Evolutionary conservation across 331 rosid genomes (phyloP), one percentile per base, ranked within the genome.

Genomic region (Stylosanthes scabra): DNA sequence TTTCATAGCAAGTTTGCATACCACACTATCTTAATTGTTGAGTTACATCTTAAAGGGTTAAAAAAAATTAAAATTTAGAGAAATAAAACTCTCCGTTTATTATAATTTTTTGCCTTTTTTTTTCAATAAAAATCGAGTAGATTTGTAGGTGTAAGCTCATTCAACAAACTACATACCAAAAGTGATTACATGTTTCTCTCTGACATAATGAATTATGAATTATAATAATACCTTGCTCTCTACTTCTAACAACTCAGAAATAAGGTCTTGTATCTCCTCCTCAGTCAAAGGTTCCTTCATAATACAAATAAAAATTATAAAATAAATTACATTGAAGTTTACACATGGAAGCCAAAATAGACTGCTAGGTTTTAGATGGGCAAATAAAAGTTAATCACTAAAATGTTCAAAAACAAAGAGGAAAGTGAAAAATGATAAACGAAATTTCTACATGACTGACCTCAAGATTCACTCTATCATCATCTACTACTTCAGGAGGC

Each of bases 221-320:
- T 63, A 77, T 16, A 2, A 71, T 92, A 94, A 71, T 92, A 94
- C 99, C 99, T 94, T 87, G 69, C 99, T 92, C 91, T 94, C 99
- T 66, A 88, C 93, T 83, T 91, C 93, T 81, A 94, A 86, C 75
- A 94, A 83, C 70, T 94, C 99, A 28, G 89, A 83, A 69, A 94
- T 80, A 57, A 94, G 82, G 69, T 90, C 97, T 75, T 90, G 84
- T 68, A 90, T 82, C 54, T 91, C 99, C 78, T 85, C 85, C 72
- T 94, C 97, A 31, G 90, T 80, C 68, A 94, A 76, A 11, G 93
- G 90, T 78, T 86, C 97, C 99, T 94, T 88, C 87, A 84, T 54
- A 75, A 68, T 74, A 78, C 44, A 41, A 34, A 82, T n/a, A 15
- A 75, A 68, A 71, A 65, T 39, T 5, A 39, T 57, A 61, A 70